Base-by-base conservation (phyloP, 164 flowering plant species). In the Stephania cephalantha region DNA sequence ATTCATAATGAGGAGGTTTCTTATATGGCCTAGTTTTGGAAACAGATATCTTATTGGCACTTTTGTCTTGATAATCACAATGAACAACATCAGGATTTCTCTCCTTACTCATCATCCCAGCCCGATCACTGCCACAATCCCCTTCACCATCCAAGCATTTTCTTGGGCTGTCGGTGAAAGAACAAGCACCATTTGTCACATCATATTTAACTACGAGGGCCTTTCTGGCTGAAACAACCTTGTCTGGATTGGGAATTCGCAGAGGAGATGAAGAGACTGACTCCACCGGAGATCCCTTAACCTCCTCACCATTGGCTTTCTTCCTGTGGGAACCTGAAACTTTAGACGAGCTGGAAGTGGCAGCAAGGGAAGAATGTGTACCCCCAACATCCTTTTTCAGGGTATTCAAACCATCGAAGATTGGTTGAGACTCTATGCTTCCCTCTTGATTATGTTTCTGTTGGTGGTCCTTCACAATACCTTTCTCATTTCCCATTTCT, bases 251-350 rank as follows among this genome's bases (percentile, higher is more conserved):
- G 6, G 78, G 77, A 77, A 82, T 72, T 83, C 92, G 86, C 81
- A 90, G 74, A 55, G 99, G 99, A 73, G 95, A 93, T 70, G 99
- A 95, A 76, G 98, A 91, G 76, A 93, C 98, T 48, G 99, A 95
- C 77, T 93, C 98, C 25, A 91, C 98, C 1, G 99, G 99, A 45
- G 99, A 95, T 58, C 94, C 90, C 83, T 88, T 93, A 65, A 79
- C 68, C 77, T 91, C 98, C 76, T 83, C 89, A 73, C 78, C 73
- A 73, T 83, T 87, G 61, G 80, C 75, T 84, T 84, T 91, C 72
- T 82, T 82, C 80, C 82, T 92, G 75, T 80, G 88, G 22, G 99
- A 90, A 31, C 90, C 89, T 79, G 97, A 90, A 82, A 93, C 88
- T 85, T 91, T 93, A 15, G 97, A 95, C 70, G 98, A 92, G 84